Conservation (phyloP, 768 basidiomycete genomes). For the Amanita muscaria region DNA sequence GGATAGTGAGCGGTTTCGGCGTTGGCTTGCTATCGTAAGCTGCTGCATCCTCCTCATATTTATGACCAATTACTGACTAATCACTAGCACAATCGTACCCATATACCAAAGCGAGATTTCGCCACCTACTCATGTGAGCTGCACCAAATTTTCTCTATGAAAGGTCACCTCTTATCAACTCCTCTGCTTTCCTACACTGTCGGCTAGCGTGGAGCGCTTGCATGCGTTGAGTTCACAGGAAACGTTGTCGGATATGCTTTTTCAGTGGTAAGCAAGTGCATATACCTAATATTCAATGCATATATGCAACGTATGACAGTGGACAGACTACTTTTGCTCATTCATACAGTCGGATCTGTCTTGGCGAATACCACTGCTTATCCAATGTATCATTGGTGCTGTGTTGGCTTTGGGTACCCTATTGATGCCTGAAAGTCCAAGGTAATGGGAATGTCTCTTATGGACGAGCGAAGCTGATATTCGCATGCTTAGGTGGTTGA, state of each 20-base stretch:
- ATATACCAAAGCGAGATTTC: slow-evolving; percentile 91
- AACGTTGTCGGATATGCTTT: slow-evolving; percentile 80
- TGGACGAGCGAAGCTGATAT: neutral
- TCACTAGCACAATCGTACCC: slow-evolving; percentile 67
- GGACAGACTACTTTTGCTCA: slow-evolving; percentile 88
- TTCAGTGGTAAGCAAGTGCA: slow-evolving; percentile 54
- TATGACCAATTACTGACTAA: neutral
- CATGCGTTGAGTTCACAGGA: slow-evolving; percentile 87
- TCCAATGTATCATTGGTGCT: slow-evolving; percentile 76
- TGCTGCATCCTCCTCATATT: neutral
- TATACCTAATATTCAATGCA: neutral
- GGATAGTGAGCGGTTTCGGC: slow-evolving; percentile 56
- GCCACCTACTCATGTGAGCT: slow-evolving; percentile 73
- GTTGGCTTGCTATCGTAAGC: slow-evolving; percentile 73
- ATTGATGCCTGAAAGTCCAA: slow-evolving; percentile 77
- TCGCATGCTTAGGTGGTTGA: slow-evolving; percentile 57
- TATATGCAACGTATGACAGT: slow-evolving; percentile 26
- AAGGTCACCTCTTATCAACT: neutral
- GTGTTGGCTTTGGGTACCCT: slow-evolving; percentile 72
- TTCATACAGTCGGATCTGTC: slow-evolving; percentile 71
- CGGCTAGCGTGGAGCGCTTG: slow-evolving; percentile 67
- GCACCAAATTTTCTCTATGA: neutral
- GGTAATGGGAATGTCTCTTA: slow-evolving; percentile 29
- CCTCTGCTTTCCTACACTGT: neutral
- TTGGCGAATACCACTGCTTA: slow-evolving; percentile 77